Evolutionary conservation across 2,329 filamentous ascomycete species (phyloP), one percentile per base, ranked within the genome.

Genomic region (Fusarium brevicatenulatum): DNA sequence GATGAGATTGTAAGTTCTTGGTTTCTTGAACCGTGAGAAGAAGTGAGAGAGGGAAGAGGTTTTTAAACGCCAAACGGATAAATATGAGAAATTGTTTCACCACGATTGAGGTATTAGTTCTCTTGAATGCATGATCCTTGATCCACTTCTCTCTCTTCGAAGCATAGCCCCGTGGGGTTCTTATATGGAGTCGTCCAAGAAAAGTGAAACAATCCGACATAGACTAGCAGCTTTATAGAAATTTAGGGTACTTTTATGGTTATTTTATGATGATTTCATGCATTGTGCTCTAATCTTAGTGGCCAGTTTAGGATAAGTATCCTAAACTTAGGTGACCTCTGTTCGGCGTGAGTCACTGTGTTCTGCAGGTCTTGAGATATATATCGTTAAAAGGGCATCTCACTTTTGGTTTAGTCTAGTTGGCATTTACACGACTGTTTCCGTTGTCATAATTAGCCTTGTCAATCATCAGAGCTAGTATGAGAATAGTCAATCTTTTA

Each of bases 21-120:
- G 2, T 7, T 2, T 13, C 5, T 2, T 7, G 2, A 19, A 8
- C 4, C 39, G 47, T 69, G 11, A 58, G 58, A 70, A 23, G 9
- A 15, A 13, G 15, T 65, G 32, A 69, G 34, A 47, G 9, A 16
- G 5, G 9, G 4, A 34, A 21, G 0, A 3, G 3, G 11, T 19
- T 25, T 40, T 23, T 36, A 28, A 30, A 9, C 2, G 7, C 2
- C 0, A 3, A 34, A 37, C 5, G 30, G 37, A 28, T 44, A 44
- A 40, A 40, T 49, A 65, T 65, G 46, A 70, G 30, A 54, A 37
- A 13, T 19, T 10, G 30, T 21, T 46, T 62, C 37, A 42, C 30
- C 10, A 25, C 16, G 16, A 30, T 44, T 70, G 66, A 70, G 66
- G 58, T 63, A 69, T 64, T 69, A 64, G 50, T 69, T 68, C 57